phyloP scores from a whole-genome alignment of 2,329 filamentous ascomycete genomes.

The Phaeosphaeriaceae sp. region DNA sequence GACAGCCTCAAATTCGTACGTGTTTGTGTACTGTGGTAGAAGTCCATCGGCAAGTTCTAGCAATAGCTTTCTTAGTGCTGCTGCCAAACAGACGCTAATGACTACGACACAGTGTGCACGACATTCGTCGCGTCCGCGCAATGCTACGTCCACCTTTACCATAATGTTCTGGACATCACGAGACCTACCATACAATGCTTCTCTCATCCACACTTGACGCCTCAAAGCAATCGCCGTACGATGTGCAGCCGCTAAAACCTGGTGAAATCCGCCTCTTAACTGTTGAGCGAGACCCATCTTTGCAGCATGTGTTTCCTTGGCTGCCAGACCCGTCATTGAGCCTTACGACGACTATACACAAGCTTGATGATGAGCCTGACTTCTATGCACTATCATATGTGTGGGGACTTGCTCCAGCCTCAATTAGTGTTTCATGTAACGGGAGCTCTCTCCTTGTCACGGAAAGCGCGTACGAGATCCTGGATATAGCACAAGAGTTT shows the following conservation, averaged over 20 bases:
- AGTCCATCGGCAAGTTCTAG: no score
- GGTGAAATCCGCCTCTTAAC: not conserved
- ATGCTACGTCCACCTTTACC: no score
- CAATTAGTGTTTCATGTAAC: conserved; percentile 5
- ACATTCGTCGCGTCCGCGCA: no score
- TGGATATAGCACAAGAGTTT: not conserved
- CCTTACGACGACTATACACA: not conserved
- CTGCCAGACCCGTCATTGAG: not conserved
- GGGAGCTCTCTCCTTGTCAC: not conserved
- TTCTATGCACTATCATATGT: conserved; percentile 12
- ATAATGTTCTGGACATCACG: not conserved
- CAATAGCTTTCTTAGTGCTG: no score
- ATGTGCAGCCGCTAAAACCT: not conserved
- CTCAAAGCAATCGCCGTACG: not conserved
- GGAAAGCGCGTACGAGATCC: conserved; percentile 4
- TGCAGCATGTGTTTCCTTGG: not conserved
- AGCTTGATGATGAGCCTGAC: not conserved
- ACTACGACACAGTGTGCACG: no score
- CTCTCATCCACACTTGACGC: not conserved
- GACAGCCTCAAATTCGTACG: no score
- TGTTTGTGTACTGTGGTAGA: no score
- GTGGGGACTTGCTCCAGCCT: conserved; percentile 7
- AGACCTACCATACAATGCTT: not conserved
- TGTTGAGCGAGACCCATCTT: not conserved
- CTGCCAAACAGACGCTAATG: no score